A percentile compares a stretch with the other conserved stretches of the same genome.
These are phyloP conservation scores for Senna siamea DNA, from an alignment of 306 rosid species.

Conservation along the genomic window DNA sequence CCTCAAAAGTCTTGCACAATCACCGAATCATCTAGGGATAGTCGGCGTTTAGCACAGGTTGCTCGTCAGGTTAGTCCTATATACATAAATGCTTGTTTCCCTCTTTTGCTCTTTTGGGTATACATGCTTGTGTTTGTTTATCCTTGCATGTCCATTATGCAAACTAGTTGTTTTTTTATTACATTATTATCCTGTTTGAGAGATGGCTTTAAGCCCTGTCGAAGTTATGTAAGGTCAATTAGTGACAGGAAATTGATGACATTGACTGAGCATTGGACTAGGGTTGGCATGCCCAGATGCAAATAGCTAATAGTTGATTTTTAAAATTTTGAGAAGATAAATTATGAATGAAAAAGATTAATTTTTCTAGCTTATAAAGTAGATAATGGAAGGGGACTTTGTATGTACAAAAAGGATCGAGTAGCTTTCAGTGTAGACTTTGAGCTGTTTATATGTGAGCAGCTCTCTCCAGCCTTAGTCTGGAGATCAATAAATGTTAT, in stretches of 20 bases:
- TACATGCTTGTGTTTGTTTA: slow-evolving; percentile 19
- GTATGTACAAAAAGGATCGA: not conserved
- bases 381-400: slow-evolving; percentile 6
- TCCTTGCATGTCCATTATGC: slow-evolving; percentile 20
- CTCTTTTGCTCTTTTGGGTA: slow-evolving; percentile 31
- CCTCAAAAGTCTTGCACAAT: slow-evolving; percentile 59
- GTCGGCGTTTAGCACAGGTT: slow-evolving; percentile 66
- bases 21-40: slow-evolving; percentile 62
- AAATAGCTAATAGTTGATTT: slow-evolving; percentile 9
- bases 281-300: slow-evolving; percentile 7
- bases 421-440: not conserved
- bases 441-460: not conserved
- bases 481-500: not conserved
- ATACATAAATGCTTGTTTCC: slow-evolving; percentile 38
- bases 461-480: slow-evolving; percentile 12
- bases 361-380: not conserved
- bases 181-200: slow-evolving; percentile 7
- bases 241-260: slow-evolving; percentile 32
- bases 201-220: slow-evolving; percentile 16
- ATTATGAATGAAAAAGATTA: not conserved
- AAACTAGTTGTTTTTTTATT: slow-evolving; percentile 1
- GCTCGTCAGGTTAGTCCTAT: slow-evolving; percentile 74
- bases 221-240: slow-evolving; percentile 1
- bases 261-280: slow-evolving; percentile 8
- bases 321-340: not conserved